Conservation (phyloP, 208 protist genomes). For the Crithidia mellificae region DNA sequence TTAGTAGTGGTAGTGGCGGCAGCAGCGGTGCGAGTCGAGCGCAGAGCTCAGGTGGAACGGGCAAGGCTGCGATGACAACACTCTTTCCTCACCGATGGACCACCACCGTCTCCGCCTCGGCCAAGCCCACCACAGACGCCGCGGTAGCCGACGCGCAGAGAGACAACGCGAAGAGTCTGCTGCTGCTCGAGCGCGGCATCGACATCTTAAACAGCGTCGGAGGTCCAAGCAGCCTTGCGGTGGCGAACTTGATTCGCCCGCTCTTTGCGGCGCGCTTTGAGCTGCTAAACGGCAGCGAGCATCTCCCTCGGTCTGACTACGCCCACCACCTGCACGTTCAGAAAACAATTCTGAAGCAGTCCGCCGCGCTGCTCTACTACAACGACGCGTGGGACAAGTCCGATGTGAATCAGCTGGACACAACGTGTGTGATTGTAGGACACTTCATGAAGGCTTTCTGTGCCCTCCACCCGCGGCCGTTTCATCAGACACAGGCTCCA, state of each 20-base stretch:
- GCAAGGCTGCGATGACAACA: not conserved
- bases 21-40: too few relatives aligned
- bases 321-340: slow-evolving; percentile 54
- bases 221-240: slow-evolving; percentile 27
- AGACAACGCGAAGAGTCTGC: slow-evolving; percentile 56
- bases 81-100: slow-evolving; percentile 34
- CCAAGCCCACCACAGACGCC: slow-evolving; percentile 21
- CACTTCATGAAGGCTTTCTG: slow-evolving; percentile 85
- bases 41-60: not conserved
- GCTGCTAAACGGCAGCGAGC: slow-evolving; percentile 71
- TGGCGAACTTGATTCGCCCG: slow-evolving; percentile 45
- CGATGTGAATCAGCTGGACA: slow-evolving; percentile 73
- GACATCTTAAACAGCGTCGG: slow-evolving; percentile 77
- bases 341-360: slow-evolving; percentile 62
- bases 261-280: slow-evolving; percentile 80
- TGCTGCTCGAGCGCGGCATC: slow-evolving; percentile 65
- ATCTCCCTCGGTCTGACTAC: slow-evolving; percentile 65
- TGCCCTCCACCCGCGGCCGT: slow-evolving; percentile 60
- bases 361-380: slow-evolving; percentile 64
- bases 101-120: slow-evolving; percentile 24
- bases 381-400: slow-evolving; percentile 73
- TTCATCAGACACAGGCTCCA: slow-evolving; percentile 36
- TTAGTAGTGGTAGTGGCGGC: not conserved
- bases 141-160: slow-evolving; percentile 36
- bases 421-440: slow-evolving; percentile 61